Conservation (phyloP, 208 protist genomes). For the Trichomonas tenax region DNA sequence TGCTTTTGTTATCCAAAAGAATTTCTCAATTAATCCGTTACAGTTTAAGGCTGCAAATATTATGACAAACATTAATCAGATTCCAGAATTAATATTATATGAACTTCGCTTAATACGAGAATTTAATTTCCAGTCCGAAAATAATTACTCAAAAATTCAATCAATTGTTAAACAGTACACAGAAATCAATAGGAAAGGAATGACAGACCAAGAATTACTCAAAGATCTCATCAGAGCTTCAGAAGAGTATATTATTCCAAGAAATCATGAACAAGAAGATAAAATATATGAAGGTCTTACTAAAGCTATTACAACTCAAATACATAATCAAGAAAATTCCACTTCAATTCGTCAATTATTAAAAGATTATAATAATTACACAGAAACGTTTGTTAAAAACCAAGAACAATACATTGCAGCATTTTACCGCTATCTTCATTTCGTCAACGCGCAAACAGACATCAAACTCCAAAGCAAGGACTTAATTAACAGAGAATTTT, state of each 20-base stretch:
- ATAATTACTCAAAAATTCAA: background rate
- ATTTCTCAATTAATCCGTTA: background rate
- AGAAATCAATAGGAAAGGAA: background rate
- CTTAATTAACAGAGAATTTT: no score
- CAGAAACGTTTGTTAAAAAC: no score
- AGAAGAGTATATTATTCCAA: background rate
- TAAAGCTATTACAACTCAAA: background rate
- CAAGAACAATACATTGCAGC: no score
- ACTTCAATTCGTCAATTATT: background rate
- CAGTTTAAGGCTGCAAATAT: background rate
- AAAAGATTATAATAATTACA: background rate
- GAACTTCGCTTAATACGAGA: background rate
- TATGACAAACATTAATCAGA: background rate
- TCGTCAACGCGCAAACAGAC: no score
- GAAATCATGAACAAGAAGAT: background rate
- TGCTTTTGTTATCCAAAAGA: background rate
- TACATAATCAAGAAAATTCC: background rate
- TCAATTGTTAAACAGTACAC: background rate
- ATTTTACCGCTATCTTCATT: no score
- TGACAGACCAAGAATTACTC: background rate
- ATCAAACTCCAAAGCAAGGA: no score
- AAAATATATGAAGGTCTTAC: background rate
- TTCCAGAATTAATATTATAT: background rate
- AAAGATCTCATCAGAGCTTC: background rate
- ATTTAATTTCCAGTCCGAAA: background rate